Conservation (phyloP, 352 stramenopile genomes). For the Phytophthora quininea region DNA sequence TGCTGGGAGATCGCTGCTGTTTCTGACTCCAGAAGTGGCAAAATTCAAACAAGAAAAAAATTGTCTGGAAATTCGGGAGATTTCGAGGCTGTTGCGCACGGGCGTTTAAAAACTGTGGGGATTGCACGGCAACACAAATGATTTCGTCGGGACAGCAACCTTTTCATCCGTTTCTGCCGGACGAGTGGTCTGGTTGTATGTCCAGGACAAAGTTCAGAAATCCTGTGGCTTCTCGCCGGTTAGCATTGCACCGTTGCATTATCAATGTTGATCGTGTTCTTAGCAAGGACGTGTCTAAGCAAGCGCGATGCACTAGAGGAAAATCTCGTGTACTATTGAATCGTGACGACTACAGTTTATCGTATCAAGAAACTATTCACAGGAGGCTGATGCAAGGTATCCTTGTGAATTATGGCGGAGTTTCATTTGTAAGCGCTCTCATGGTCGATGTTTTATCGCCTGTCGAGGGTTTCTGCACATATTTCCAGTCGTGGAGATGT, state of each 20-base stretch:
- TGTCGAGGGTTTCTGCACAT: conserved; percentile 6
- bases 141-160: conserved; percentile 20
- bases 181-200: conserved; percentile 2
- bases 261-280: too few species aligned
- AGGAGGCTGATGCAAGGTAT: too few species aligned
- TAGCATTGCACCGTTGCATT: conserved; percentile 13
- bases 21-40: not conserved
- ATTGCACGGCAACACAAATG: conserved; percentile 10
- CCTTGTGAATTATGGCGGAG: too few species aligned
- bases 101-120: not conserved
- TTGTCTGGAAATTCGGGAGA: not conserved
- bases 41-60: not conserved
- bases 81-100: not conserved
- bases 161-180: conserved; percentile 35
- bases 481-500: conserved; percentile 19
- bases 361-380: too few species aligned
- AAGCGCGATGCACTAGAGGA: too few species aligned
- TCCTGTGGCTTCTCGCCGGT: conserved; percentile 10
- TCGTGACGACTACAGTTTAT: too few species aligned
- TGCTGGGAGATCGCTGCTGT: too few species aligned
- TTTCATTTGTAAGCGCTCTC: conserved; percentile 7
- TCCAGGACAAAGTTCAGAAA: conserved; percentile 7
- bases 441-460: conserved; percentile 27
- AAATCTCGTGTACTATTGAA: too few species aligned
- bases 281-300: too few species aligned